Evolutionary conservation across 1,284 basidiomycete genomes (phyloP).

Genomic region (Ceratobasidium sp.): DNA sequence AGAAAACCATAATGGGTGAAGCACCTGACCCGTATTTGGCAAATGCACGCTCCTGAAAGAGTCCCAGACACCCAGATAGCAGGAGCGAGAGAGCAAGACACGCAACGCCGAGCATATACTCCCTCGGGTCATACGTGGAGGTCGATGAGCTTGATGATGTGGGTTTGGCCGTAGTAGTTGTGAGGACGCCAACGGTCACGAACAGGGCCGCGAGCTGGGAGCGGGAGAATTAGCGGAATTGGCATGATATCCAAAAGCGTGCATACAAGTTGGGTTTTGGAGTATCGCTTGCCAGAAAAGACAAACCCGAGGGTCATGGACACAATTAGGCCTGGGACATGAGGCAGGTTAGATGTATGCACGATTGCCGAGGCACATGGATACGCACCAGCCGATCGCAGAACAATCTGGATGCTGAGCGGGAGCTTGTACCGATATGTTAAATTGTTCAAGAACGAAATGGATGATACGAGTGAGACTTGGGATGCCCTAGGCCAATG

Average conservation of each 20-base stretch:
- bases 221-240: slow-evolving; percentile 14
- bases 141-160: slow-evolving; percentile 48
- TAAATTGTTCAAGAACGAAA: slow-evolving; percentile 83
- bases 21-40: slow-evolving; percentile 58
- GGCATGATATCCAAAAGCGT: not conserved
- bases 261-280: slow-evolving; percentile 67
- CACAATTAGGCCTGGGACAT: slow-evolving; percentile 60
- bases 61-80: slow-evolving; percentile 75
- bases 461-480: slow-evolving; percentile 73
- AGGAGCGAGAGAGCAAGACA: slow-evolving; percentile 77
- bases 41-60: slow-evolving; percentile 85
- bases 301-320: slow-evolving; percentile 72
- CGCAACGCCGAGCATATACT: slow-evolving; percentile 71
- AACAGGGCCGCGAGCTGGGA: slow-evolving; percentile 68
- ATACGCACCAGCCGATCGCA: slow-evolving; percentile 79
- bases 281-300: slow-evolving; percentile 67
- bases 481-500: slow-evolving; percentile 74
- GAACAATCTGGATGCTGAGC: slow-evolving; percentile 84
- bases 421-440: slow-evolving; percentile 84
- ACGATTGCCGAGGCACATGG: slow-evolving; percentile 41
- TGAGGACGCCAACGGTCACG: slow-evolving; percentile 76
- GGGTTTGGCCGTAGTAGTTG: slow-evolving; percentile 76
- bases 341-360: slow-evolving; percentile 16
- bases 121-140: slow-evolving; percentile 47
- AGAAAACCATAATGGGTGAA: not conserved